Evolutionary conservation across 1,139 yeast genomes (phyloP).

Genomic region (Lodderomyces metapsilosis): DNA sequence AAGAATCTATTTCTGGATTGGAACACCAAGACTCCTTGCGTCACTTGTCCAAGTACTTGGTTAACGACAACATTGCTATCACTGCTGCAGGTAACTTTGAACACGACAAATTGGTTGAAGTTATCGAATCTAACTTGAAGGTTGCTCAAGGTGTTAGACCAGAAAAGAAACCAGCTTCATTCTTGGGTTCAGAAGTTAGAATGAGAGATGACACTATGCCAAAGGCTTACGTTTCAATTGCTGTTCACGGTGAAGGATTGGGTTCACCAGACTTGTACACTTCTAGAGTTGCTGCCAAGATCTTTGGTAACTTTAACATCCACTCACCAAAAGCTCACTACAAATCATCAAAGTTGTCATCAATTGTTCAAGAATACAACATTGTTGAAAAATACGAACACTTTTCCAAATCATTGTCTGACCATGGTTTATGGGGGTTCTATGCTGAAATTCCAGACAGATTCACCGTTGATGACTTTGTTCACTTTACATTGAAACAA

Average conservation of each 20-base stretch:
- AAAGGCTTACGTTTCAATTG: slow-evolving; percentile 73
- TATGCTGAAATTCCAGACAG: slow-evolving; percentile 62
- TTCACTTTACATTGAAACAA: slow-evolving; percentile 77
- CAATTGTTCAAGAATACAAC: slow-evolving; percentile 69
- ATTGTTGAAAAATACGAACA: slow-evolving; percentile 70
- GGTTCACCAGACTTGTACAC: slow-evolving; percentile 63
- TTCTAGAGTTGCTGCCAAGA: slow-evolving; percentile 71
- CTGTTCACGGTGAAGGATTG: slow-evolving; percentile 68
- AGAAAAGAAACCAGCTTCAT: slow-evolving; percentile 51
- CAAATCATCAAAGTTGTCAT: slow-evolving; percentile 85
- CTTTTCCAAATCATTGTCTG: slow-evolving; percentile 70
- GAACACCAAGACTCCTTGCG: slow-evolving; percentile 56
- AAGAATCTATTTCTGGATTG: slow-evolving; percentile 58
- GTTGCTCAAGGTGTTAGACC: slow-evolving; percentile 58
- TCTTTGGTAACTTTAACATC: slow-evolving; percentile 61
- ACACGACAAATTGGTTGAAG: slow-evolving; percentile 66
- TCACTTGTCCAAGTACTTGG: slow-evolving; percentile 56
- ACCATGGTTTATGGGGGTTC: slow-evolving; percentile 84
- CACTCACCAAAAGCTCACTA: slow-evolving; percentile 54
- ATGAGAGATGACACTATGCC: slow-evolving; percentile 85
- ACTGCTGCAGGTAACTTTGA: slow-evolving; percentile 72
- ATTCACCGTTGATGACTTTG: slow-evolving; percentile 63
- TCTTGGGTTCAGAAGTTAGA: slow-evolving; percentile 84
- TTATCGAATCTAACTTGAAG: slow-evolving; percentile 51
- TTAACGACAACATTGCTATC: slow-evolving; percentile 62